Percentiles rank a stretch among this genome's conserved stretches.
Evolutionary conservation across 2,329 filamentous ascomycete species (phyloP).

Genomic region (Colletotrichum tabaci): DNA sequence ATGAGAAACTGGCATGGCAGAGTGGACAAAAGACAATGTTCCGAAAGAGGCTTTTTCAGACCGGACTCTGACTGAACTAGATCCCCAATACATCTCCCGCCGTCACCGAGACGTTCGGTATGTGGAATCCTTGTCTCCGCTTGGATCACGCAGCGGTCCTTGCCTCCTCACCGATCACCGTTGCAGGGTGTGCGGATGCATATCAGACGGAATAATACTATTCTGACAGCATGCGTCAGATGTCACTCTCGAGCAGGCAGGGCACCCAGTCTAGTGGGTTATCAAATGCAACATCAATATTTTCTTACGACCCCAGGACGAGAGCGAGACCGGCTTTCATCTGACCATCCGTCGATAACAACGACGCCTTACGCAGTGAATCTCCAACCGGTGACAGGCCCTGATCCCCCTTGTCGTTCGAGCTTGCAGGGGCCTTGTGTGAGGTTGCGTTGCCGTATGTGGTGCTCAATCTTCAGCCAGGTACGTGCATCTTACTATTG

Average conservation of each 20-base stretch:
- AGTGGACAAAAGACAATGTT: background rate
- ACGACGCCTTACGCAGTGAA: background rate
- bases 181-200: conserved; percentile 24
- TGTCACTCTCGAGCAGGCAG: conserved; percentile 14
- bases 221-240: conserved; percentile 30
- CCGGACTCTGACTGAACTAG: background rate
- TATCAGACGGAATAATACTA: conserved; percentile 34
- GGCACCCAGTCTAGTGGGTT: background rate
- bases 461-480: conserved; percentile 40
- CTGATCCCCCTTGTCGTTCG: conserved; percentile 11
- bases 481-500: conserved; percentile 29
- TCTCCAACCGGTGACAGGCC: conserved; percentile 15
- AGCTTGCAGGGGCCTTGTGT: conserved; percentile 14
- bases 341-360: conserved; percentile 4
- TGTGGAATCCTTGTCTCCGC: conserved; percentile 23
- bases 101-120: conserved; percentile 37
- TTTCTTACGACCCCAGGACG: background rate
- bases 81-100: conserved; percentile 7
- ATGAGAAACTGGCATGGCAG: background rate
- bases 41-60: background rate
- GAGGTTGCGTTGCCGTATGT: conserved; percentile 24
- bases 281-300: conserved; percentile 19
- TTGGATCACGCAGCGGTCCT: conserved; percentile 13
- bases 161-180: conserved; percentile 29
- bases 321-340: background rate